Evolutionary conservation across 1,139 yeast species (phyloP).

Genomic region (Sporopachydermia cereana): DNA sequence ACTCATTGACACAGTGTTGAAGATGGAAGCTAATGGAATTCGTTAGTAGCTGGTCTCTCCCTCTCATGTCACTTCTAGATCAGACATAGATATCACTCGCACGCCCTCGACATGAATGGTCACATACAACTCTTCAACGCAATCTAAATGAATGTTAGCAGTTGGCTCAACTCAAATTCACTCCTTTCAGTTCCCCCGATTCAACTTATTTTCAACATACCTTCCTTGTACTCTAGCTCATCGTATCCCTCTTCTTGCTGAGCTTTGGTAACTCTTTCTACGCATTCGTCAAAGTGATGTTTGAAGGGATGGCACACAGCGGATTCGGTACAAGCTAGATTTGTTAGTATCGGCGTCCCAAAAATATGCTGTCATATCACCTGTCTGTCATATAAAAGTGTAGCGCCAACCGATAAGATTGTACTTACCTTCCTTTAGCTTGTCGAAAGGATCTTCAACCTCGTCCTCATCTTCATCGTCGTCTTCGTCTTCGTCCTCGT

Average conservation of each 20-base stretch:
- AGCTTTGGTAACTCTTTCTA: slow-evolving; percentile 84
- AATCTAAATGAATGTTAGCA: slow-evolving; percentile 32
- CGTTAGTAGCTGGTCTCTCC: slow-evolving; percentile 11
- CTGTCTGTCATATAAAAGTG: neutral
- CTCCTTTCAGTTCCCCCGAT: neutral
- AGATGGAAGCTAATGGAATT: slow-evolving; percentile 52
- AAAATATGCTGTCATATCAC: neutral
- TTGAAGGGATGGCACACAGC: slow-evolving; percentile 60
- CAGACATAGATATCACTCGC: neutral
- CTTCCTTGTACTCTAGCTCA: slow-evolving; percentile 71
- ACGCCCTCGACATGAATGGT: neutral
- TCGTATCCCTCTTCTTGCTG: slow-evolving; percentile 76
- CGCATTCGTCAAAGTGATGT: slow-evolving; percentile 92
- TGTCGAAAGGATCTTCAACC: slow-evolving; percentile 54
- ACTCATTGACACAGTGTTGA: slow-evolving; percentile 85
- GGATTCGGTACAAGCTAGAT: slow-evolving; percentile 48
- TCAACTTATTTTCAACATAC: slow-evolving; percentile 10
- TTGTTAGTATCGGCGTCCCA: slow-evolving; percentile 13
- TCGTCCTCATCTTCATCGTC: slow-evolving; percentile 78
- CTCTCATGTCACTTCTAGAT: too few species aligned
- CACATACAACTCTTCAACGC: slow-evolving; percentile 74
- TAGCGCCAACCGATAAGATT: too few species aligned
- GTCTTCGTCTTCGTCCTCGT: slow-evolving; percentile 59
- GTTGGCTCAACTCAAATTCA: neutral
- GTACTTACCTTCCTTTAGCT: slow-evolving; percentile 34